Evolutionary conservation across 257 asterid genomes (phyloP), one percentile per base, ranked within the genome.

Genomic region (Ocimum tenuiflorum): DNA sequence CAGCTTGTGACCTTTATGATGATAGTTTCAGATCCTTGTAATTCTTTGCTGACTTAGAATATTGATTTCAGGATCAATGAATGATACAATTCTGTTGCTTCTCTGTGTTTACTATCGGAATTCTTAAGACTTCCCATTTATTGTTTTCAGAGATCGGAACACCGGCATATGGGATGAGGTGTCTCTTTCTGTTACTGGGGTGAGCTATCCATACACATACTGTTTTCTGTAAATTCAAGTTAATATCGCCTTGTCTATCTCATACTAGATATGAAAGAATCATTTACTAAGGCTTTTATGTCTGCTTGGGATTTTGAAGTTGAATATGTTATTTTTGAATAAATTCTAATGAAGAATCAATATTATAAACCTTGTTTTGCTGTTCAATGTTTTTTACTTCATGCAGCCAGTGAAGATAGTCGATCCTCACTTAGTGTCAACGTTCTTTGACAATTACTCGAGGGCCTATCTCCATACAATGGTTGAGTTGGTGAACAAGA

Each of bases 131-230:
- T 73, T 79, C 60, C 35, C 43, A 47, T 63, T 55, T 39, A 33
- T 18, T 35, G 17, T 66, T 63, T 74, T 57, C 86, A 92, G 98
- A 91, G 98, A 92, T 70, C 82, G 97, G 79, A 92, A 92, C 85
- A 92, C 98, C 69, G 98, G 98, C 46, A 85, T 92, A 73, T 92
- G 98, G 98, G 98, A 92, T 70, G 96, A 92, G 80, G 97, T 92
- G 51, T 92, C 97, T 72, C 77, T 89, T 70, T 79, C 85, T 67
- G 80, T 87, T 73, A 87, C 98, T 42, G 98, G 98, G 84, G 98
- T 92, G 79, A 84, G 91, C 65, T 75, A 27, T 70, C 57, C 24
- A 22, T 23, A 13, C 69, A 65, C 51, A 33, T 58, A 35, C 33
- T 59, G 36, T 71, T 64, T 31, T 48, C 68, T 31, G 55, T 41